Conservation (phyloP, 2,329 filamentous ascomycete species). For the Falciphora oryzae region DNA sequence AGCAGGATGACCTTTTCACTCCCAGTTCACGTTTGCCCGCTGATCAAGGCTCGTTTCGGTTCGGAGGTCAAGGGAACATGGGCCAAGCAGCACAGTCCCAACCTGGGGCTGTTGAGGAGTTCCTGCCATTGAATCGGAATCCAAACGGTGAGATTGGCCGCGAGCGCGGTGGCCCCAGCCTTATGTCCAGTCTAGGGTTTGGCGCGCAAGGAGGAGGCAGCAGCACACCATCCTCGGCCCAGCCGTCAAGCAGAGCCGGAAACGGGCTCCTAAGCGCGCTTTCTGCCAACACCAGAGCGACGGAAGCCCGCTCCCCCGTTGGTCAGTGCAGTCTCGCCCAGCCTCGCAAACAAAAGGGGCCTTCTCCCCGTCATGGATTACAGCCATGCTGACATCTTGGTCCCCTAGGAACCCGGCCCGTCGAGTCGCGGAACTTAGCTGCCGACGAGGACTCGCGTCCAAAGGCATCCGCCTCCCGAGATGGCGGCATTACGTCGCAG, state of each 20-base stretch:
- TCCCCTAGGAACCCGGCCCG: conserved; percentile 33
- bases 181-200: conserved; percentile 51
- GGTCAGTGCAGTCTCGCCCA: conserved; percentile 27
- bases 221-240: conserved; percentile 25
- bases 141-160: conserved; percentile 52
- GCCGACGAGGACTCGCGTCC: conserved; percentile 40
- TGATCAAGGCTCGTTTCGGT: conserved; percentile 46
- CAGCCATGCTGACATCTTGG: background rate
- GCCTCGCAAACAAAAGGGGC: conserved; percentile 20
- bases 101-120: conserved; percentile 49
- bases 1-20: conserved; percentile 43
- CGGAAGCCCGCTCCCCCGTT: conserved; percentile 44
- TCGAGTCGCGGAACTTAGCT: conserved; percentile 35
- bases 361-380: conserved; percentile 20
- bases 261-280: conserved; percentile 60
- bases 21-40: conserved; percentile 30
- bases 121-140: conserved; percentile 54
- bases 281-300: conserved; percentile 50
- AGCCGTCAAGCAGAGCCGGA: conserved; percentile 40
- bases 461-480: conserved; percentile 35
- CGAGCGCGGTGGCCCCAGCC: conserved; percentile 40
- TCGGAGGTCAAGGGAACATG: conserved; percentile 40
- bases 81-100: conserved; percentile 41
- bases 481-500: conserved; percentile 33
- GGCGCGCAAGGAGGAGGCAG: conserved; percentile 36